A percentile compares a stretch with the other conserved stretches of the same genome.
These are phyloP conservation scores for Fusarium udum DNA, from an alignment of 2,329 filamentous ascomycete species.

Conservation along the genomic window DNA sequence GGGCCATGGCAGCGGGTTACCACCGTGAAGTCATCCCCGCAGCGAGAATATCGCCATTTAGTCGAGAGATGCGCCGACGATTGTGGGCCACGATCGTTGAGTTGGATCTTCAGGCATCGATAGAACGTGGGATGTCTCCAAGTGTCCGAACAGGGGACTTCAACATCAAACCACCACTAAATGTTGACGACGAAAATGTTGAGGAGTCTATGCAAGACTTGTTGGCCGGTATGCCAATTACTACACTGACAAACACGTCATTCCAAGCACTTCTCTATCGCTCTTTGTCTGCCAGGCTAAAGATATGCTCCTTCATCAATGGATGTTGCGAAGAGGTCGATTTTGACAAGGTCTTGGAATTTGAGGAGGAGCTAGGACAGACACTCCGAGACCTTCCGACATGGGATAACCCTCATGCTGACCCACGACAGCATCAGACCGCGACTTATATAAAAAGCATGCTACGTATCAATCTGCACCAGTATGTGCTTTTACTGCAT, in stretches of 20 bases:
- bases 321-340: not conserved
- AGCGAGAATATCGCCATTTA: not conserved
- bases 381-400: not conserved
- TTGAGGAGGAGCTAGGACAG: not conserved
- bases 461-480: not conserved
- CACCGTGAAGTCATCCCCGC: not conserved
- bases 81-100: not conserved
- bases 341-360: not conserved
- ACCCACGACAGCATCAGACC: not conserved
- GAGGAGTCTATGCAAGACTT: not conserved
- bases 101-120: not conserved
- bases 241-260: not conserved
- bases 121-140: not conserved
- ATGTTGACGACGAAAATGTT: not conserved
- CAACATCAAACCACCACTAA: not conserved
- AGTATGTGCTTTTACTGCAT: not conserved
- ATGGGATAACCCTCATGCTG: not conserved
- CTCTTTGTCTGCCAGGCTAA: fast-evolving
- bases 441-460: not conserved
- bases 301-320: not conserved
- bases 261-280: not conserved
- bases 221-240: fast-evolving
- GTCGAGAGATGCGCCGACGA: not conserved
- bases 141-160: not conserved
- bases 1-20: not conserved